These are phyloP conservation scores for Quercus engelmannii DNA, from an alignment of 306 rosid species.

Conservation along the genomic window DNA sequence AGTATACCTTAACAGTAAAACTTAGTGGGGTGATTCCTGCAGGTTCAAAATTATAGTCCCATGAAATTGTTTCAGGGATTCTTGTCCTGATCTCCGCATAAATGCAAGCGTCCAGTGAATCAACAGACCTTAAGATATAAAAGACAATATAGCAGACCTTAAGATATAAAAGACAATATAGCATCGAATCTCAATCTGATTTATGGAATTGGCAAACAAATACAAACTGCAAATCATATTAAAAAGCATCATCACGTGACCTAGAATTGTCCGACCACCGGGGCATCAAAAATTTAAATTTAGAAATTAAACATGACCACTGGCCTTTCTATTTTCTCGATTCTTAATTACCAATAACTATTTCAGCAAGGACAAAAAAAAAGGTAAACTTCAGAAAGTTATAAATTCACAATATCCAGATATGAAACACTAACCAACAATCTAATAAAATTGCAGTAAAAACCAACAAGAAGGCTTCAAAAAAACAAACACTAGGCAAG, in stretches of 20 bases:
- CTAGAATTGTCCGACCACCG: not conserved
- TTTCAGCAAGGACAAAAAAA: not conserved
- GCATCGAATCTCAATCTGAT: not conserved
- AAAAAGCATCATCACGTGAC: not conserved
- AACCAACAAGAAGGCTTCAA: not conserved
- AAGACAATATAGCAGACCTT: slow-evolving; percentile 1
- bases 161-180: slow-evolving; percentile 2
- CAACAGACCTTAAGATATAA: slow-evolving; percentile 62
- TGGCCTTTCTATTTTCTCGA: not conserved
- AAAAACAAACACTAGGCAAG: too few species aligned
- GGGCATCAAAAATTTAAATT: not conserved
- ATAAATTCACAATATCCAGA: too few species aligned
- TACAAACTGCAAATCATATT: not conserved
- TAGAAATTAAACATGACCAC: not conserved
- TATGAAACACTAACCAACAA: not conserved
- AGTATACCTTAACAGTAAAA: slow-evolving; percentile 77
- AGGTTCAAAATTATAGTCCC: slow-evolving; percentile 96
- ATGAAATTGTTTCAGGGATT: slow-evolving; percentile 82
- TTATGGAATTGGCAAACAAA: not conserved
- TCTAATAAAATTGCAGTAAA: not conserved
- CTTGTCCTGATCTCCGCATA: slow-evolving; percentile 94
- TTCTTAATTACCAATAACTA: not conserved
- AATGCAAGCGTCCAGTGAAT: slow-evolving; percentile 68
- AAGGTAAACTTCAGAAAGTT: not conserved
- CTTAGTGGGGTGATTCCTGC: slow-evolving; percentile 76